Base-by-base conservation (phyloP, 2,329 filamentous ascomycete species). In the Colletotrichum sp. region DNA sequence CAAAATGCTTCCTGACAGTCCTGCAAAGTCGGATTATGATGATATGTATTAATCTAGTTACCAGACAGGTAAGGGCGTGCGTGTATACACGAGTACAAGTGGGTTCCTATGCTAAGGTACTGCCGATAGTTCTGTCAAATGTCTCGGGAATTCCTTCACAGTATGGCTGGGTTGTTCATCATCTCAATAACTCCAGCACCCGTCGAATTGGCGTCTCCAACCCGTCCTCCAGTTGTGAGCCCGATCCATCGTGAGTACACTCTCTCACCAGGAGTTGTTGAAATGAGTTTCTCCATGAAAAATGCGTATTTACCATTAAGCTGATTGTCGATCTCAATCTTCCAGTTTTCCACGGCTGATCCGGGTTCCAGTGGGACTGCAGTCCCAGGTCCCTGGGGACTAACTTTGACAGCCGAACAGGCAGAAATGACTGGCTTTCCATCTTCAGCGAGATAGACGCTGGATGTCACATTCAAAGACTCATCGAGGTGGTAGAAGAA, bases 11-110 rank as follows among this genome's bases (percentile, higher is more conserved):
- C 2, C 39, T 44, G 39, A n/a, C 6, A 44, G 16, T n/a, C 18
- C 16, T n/a, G 39, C 0, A 44, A n/a, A 44, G 0, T 44, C 8
- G 39, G 8, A 10, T 44, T 10, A 44, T n/a, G 16, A 44, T 44
- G 39, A 10, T 0, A 44, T 44, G 39, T 44, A 0, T 44, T n/a
- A n/a, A 44, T n/a, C 39, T 44, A n/a, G 39, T 44, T 18, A 0
- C 0, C 0, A 1, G 36, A 44, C 36, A 44, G 1, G 36, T 10
- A 44, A 0, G 16, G 8, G 16, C 8, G 1, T 39, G 18, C 8
- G 4, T 18, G 1, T 39, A 39, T 18, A 1, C 28, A 28, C 28
- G 28, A 39, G 3, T 8, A 5, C 36, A 39, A 2, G 16, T 39
- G 36, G 8, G 16, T 18, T 18, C 16, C 26, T 28, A 28, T 28